These are phyloP conservation scores for Termitomyces sp. DNA, from an alignment of 768 basidiomycete species.

Conservation along the genomic window DNA sequence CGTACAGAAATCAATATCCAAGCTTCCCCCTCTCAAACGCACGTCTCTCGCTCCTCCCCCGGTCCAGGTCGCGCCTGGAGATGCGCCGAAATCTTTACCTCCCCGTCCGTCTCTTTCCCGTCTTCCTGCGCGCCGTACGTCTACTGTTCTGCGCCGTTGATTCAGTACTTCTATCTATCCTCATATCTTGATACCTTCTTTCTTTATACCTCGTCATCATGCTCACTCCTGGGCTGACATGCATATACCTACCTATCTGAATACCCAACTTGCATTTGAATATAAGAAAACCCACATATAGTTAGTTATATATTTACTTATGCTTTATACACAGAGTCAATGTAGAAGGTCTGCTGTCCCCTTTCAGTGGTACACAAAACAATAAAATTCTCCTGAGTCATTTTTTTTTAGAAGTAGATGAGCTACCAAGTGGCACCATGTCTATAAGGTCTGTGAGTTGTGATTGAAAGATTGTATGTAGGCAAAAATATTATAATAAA, in stretches of 20 bases:
- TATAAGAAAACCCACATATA: neutral
- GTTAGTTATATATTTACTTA: neutral
- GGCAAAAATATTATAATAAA: neutral
- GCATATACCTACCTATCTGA: neutral
- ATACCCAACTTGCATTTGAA: neutral
- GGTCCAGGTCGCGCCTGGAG: neutral
- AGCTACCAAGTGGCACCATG: neutral
- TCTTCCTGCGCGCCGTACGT: neutral
- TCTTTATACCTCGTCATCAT: neutral
- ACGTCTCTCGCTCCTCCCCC: neutral
- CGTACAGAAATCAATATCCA: neutral
- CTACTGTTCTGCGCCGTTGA: neutral
- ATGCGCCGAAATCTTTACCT: neutral
- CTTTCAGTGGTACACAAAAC: no score
- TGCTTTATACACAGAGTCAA: neutral
- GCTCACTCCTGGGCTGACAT: neutral
- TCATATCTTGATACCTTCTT: neutral
- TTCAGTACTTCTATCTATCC: neutral
- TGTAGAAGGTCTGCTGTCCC: no score
- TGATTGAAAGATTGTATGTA: neutral
- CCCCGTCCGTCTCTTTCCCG: constrained; percentile 1
- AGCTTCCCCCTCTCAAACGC: neutral
- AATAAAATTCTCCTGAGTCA: no score
- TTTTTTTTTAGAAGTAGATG: neutral
- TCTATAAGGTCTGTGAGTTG: neutral